Evolutionary conservation across 1,139 yeast genomes (phyloP), one percentile per base, ranked within the genome.

Genomic region (Zygosaccharomyces pseudobailii): DNA sequence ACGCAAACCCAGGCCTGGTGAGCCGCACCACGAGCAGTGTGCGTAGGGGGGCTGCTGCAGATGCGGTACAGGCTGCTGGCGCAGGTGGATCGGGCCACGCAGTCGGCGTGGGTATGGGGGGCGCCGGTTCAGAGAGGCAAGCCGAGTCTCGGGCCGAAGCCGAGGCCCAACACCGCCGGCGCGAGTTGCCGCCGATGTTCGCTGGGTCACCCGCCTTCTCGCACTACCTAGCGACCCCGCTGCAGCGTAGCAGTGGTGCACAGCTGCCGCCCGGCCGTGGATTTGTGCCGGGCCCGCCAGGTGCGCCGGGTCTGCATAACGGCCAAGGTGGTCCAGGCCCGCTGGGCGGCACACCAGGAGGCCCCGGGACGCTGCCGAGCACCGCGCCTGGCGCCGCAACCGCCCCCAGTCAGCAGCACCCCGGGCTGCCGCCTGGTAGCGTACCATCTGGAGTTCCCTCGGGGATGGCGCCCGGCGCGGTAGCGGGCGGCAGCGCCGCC

Each of bases 171-270:
- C 54, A 3, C 51, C 54, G 6, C 37, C 45, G 21, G 39, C 51
- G 17, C 36, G 51, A 48, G 17, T 42, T 48, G 21, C 49, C 51
- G 36, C 49, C 51, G 24, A 43, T 48, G 45, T 48, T 48, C 25
- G 36, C 49, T 7, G 49, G 47, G 9, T 48, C 51, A 17, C 51
- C 51, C 6, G 48, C 48, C 5, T 43, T 36, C 22, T 46, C 45
- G 10, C 48, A 46, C 10, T 48, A 48, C 30, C 34, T 48, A 34
- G 51, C 51, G 10, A 48, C 51, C 13, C 51, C 51, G 5, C 34
- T 45, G 22, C 51, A 48, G 28, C 27, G 27, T 8, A 8, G 27
- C 31, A 28, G 31, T 13, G 31, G 31, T 5, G 5, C 31, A 10
- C n/a, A 10, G 31, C 27, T 28, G n/a, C 31, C 31, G 31, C 31